Evolutionary conservation across 805 yeast species (phyloP).

Genomic region (Blastobotrys peoriensis): DNA sequence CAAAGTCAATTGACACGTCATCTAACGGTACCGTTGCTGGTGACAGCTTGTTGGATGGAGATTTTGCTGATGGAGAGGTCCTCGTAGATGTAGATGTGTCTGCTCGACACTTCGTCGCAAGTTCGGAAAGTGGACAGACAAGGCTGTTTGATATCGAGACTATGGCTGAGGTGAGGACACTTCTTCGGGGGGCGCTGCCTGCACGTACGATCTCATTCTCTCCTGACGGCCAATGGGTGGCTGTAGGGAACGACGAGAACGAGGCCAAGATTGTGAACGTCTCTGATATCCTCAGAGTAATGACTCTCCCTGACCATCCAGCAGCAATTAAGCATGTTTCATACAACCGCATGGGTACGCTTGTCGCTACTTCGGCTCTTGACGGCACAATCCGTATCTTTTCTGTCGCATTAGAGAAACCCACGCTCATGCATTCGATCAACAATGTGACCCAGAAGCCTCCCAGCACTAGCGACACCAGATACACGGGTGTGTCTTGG

Average conservation of each 20-base stretch:
- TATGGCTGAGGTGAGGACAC: constrained; percentile 18
- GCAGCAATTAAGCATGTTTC: constrained; percentile 44
- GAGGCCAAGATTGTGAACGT: constrained; percentile 27
- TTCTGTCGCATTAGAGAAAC: constrained; percentile 23
- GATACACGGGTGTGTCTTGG: constrained; percentile 61
- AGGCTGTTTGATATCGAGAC: constrained; percentile 27
- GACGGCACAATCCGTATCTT: constrained; percentile 32
- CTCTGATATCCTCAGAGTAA: constrained; percentile 32
- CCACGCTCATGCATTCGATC: constrained; percentile 20
- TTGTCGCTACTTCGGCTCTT: constrained; percentile 27
- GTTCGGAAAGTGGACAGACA: constrained; percentile 40
- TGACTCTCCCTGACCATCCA: constrained; percentile 40
- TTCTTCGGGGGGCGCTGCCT: constrained; percentile 29
- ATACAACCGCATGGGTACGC: constrained; percentile 28
- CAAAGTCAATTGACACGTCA: not conserved
- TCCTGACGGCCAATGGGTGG: constrained; percentile 32
- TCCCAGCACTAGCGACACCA: constrained; percentile 33
- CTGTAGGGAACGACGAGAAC: constrained; percentile 31
- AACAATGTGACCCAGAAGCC: constrained; percentile 27
- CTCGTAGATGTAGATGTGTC: constrained; percentile 26
- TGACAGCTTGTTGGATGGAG: constrained; percentile 3
- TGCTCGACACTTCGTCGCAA: constrained; percentile 32
- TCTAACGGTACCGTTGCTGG: constrained; percentile 10
- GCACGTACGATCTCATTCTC: constrained; percentile 30
- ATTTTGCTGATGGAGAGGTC: not conserved